These are phyloP conservation scores for Dendrostoma leiphaemia DNA, from an alignment of 2,329 filamentous ascomycete species.

Conservation along the genomic window DNA sequence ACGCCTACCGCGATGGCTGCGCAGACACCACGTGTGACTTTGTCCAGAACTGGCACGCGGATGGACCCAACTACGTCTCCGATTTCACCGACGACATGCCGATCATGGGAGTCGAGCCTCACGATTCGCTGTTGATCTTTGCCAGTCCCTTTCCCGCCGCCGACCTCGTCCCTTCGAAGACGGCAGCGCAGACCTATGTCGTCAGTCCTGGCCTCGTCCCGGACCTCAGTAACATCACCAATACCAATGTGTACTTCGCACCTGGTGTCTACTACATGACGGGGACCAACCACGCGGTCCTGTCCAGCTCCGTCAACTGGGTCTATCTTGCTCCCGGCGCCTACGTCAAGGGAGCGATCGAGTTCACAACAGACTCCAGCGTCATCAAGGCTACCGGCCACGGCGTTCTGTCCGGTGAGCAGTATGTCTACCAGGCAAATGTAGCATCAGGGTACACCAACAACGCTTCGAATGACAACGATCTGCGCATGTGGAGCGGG, in stretches of 20 bases:
- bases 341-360: conserved; percentile 36
- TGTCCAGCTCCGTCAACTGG: conserved; percentile 21
- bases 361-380: conserved; percentile 26
- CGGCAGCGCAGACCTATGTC: conserved; percentile 18
- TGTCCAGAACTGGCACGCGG: conserved; percentile 13
- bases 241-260: conserved; percentile 24
- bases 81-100: conserved; percentile 19
- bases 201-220: conserved; percentile 25
- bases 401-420: conserved; percentile 35
- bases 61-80: conserved; percentile 23
- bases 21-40: conserved; percentile 2
- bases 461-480: conserved; percentile 27
- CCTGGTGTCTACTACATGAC: conserved; percentile 32
- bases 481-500: conserved; percentile 31
- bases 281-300: conserved; percentile 5
- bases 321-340: conserved; percentile 30
- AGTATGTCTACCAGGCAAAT: conserved; percentile 37
- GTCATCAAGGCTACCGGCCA: conserved; percentile 31
- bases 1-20: conserved; percentile 23
- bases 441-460: conserved; percentile 27
- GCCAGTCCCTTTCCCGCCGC: conserved; percentile 26
- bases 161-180: conserved; percentile 21
- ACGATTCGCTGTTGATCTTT: conserved; percentile 30
- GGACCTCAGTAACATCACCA: conserved; percentile 18
- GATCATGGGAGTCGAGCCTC: conserved; percentile 27